Base-by-base conservation (phyloP, 257 asterid species). In the Striga asiatica region DNA sequence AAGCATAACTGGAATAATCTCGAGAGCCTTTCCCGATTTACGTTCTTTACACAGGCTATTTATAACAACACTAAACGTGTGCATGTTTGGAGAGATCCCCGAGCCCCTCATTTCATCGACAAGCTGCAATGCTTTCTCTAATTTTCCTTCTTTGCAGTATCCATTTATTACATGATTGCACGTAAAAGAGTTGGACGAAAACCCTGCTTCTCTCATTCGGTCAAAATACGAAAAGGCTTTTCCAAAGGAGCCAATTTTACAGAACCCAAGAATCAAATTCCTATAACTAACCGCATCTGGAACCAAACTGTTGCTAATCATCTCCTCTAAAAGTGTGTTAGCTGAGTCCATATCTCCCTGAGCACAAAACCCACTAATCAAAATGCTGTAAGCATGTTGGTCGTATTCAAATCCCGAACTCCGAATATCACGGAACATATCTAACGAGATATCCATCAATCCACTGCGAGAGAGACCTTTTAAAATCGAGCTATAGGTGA, bases 1-100 rank as follows among this genome's bases (percentile, higher is more conserved):
- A 46, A 81, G 82, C 88, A 85, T 75, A 18, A 64, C 19, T 0
- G 86, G 81, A 21, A 79, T 66, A 23, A 85, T 71, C 76, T 74
- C 84, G 56, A 79, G 29, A 2, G 86, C 86, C 49, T 48, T 71
- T 57, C 62, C 76, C 20, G 80, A 29, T 21, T 75, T 62, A 20
- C 64, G 55, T 37, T 66, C 80, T 65, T 74, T 68, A 65, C 92
- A 82, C 20, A 82, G 60, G 52, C 72, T 49, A 60, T 67, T 54
- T 24, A 77, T 62, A 39, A 79, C 43, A 6, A 45, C 12, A 61
- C 74, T 64, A 60, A 66, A 79, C 10, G 78, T 62, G 55, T 49
- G 65, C 27, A 50, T 34, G 12, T 74, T 67, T n/a, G 81, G 71
- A 31, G 49, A 42, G 48, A 70, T 50, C 21, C 83, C 79, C 27